phyloP scores from a whole-genome alignment of 1,139 yeast genomes.

The Lodderomyces metapsilosis region DNA sequence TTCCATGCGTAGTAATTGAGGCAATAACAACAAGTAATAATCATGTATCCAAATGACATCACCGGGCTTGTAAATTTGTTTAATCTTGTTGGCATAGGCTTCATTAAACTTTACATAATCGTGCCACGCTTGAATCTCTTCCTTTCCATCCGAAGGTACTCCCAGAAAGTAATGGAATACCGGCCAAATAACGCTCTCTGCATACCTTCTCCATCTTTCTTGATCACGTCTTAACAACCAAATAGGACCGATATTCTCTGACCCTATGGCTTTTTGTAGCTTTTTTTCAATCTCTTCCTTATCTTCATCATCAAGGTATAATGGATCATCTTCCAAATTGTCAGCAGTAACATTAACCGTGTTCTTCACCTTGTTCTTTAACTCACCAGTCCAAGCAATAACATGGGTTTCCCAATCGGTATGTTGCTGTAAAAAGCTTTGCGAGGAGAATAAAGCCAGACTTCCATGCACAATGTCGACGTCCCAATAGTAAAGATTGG shows the following conservation, averaged over 20 bases:
- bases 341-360: slow-evolving; percentile 17
- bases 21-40: slow-evolving; percentile 85
- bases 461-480: slow-evolving; percentile 75
- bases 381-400: slow-evolving; percentile 96
- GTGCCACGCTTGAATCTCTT: slow-evolving; percentile 82
- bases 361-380: slow-evolving; percentile 38
- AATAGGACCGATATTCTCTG: slow-evolving; percentile 71
- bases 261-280: slow-evolving; percentile 42
- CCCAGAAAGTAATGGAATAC: slow-evolving; percentile 89
- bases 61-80: slow-evolving; percentile 75
- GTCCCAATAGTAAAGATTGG: slow-evolving; percentile 43
- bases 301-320: slow-evolving; percentile 58
- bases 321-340: slow-evolving; percentile 52
- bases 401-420: slow-evolving; percentile 85
- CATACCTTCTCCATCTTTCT: slow-evolving; percentile 81
- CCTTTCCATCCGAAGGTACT: slow-evolving; percentile 59
- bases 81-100: slow-evolving; percentile 78
- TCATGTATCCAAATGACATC: slow-evolving; percentile 96
- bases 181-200: slow-evolving; percentile 93
- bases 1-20: slow-evolving; percentile 72
- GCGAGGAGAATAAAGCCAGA: slow-evolving; percentile 79
- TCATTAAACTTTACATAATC: slow-evolving; percentile 90
- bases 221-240: slow-evolving; percentile 78
- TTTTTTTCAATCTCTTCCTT: slow-evolving; percentile 46
- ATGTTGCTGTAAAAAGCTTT: slow-evolving; percentile 59